Percentiles rank a stretch among this genome's conserved stretches.
phyloP scores from a whole-genome alignment of 164 flowering plant species.

The Euptelea pleiosperma region DNA sequence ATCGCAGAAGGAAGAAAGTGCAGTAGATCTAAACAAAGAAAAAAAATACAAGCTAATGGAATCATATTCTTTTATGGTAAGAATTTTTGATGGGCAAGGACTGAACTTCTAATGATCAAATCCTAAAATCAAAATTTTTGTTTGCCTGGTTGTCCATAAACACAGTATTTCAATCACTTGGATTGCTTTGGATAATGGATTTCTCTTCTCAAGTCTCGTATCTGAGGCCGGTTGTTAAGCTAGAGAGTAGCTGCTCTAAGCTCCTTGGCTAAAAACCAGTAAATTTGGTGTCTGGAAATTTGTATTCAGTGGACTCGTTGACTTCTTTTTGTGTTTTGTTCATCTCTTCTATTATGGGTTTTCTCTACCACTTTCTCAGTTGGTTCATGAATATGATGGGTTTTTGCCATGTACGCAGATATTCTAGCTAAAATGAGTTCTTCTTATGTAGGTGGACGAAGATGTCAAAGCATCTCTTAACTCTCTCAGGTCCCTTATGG shows the following conservation, averaged over 20 bases:
- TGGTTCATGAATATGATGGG: neutral
- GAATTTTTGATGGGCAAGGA: neutral
- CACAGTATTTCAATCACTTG: neutral
- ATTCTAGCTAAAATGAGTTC: neutral
- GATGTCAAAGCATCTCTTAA: constrained; percentile 40
- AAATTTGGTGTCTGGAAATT: neutral
- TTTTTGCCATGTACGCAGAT: neutral
- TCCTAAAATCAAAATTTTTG: neutral
- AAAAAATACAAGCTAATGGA: neutral
- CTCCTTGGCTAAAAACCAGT: neutral
- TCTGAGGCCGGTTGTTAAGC: neutral
- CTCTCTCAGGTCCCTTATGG: constrained; percentile 60
- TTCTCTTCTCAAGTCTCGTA: neutral
- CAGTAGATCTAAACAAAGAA: neutral
- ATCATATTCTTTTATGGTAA: neutral
- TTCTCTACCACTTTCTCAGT: neutral
- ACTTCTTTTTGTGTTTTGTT: neutral
- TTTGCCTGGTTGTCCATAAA: neutral
- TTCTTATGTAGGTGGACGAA: constrained; percentile 40
- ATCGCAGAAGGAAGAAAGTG: neutral
- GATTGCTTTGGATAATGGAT: neutral
- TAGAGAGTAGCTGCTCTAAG: neutral
- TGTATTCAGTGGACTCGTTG: neutral
- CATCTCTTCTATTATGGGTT: neutral
- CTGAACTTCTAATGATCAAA: neutral